Conservation (phyloP, 116 monocot species). For the Phalaenopsis hybrid region DNA sequence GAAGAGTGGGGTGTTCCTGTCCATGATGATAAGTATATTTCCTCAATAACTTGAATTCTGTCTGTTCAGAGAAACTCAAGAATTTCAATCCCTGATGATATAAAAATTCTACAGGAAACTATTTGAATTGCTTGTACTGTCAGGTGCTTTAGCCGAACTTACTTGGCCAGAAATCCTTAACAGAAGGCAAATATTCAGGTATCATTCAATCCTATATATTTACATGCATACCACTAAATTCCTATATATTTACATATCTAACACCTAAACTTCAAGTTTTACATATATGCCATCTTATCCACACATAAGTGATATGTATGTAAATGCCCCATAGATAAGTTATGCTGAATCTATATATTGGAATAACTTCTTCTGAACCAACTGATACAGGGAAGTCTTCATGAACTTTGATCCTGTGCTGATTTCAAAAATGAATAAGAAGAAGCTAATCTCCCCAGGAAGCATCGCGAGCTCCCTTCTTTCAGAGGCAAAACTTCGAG, state of each 20-base stretch:
- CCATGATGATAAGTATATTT: constrained; percentile 42
- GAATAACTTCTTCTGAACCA: background rate
- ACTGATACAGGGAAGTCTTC: constrained; percentile 70
- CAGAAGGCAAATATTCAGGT: constrained; percentile 88
- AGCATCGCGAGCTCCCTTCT: constrained; percentile 66
- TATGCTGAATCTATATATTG: background rate
- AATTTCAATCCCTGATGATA: constrained; percentile 3
- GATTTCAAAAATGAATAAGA: constrained; percentile 80
- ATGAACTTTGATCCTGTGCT: constrained; percentile 72
- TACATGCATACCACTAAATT: too few relatives aligned
- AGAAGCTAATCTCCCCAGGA: constrained; percentile 59
- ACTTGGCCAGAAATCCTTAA: constrained; percentile 81
- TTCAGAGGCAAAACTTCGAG: constrained; percentile 76
- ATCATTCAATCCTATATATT: background rate
- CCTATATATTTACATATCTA: too few relatives aligned
- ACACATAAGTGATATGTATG: too few relatives aligned
- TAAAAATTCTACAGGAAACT: constrained; percentile 56
- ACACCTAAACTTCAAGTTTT: too few relatives aligned
- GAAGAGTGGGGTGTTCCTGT: constrained; percentile 92
- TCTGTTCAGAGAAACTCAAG: background rate
- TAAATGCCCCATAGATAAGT: background rate
- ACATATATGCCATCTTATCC: too few relatives aligned
- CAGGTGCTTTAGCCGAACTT: constrained; percentile 82
- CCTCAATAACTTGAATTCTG: background rate
- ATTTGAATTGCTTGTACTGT: constrained; percentile 86